These are phyloP conservation scores for Paraphysoderma sedebokerense DNA, from an alignment of 371 early-diverging fungal genomes.

Conservation along the genomic window DNA sequence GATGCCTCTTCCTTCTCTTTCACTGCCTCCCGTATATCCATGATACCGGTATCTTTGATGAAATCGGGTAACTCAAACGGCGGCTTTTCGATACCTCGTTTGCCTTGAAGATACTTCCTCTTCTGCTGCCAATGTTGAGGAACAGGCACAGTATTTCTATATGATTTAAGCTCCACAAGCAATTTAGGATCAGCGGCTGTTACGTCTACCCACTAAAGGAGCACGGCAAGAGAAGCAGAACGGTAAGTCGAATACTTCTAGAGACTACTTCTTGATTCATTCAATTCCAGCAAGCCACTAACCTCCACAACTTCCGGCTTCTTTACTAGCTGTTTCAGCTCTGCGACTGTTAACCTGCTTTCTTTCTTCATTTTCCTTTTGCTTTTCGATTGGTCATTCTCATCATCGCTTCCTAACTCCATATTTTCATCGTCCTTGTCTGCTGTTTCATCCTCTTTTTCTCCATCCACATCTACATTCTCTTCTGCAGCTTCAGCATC, in stretches of 20 bases:
- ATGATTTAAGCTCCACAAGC: slow-evolving; percentile 75
- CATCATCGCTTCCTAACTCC: slow-evolving; percentile 7
- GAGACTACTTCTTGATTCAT: slow-evolving; percentile 2
- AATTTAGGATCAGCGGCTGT: slow-evolving; percentile 79
- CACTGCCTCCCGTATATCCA: slow-evolving; percentile 82
- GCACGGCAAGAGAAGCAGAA: not conserved
- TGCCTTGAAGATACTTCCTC: slow-evolving; percentile 86
- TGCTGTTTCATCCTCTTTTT: not conserved
- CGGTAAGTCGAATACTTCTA: not conserved
- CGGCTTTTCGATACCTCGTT: slow-evolving; percentile 87
- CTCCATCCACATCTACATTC: not conserved
- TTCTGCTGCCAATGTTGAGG: slow-evolving; percentile 93
- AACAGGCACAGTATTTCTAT: slow-evolving; percentile 86
- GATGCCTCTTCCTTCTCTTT: slow-evolving; percentile 69
- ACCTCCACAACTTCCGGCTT: slow-evolving; percentile 94
- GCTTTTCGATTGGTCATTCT: slow-evolving; percentile 20
- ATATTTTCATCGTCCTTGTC: slow-evolving; percentile 1
- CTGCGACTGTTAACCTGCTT: slow-evolving; percentile 67
- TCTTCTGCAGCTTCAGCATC: slow-evolving; percentile 1
- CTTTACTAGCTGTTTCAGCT: slow-evolving; percentile 75
- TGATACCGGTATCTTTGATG: slow-evolving; percentile 92
- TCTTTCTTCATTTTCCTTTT: slow-evolving; percentile 39
- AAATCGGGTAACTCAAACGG: slow-evolving; percentile 92
- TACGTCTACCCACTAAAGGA: slow-evolving; percentile 67
- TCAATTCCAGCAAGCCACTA: slow-evolving; percentile 2